Evolutionary conservation across 352 stramenopile genomes (phyloP).

Genomic region (Phytophthora idaei): DNA sequence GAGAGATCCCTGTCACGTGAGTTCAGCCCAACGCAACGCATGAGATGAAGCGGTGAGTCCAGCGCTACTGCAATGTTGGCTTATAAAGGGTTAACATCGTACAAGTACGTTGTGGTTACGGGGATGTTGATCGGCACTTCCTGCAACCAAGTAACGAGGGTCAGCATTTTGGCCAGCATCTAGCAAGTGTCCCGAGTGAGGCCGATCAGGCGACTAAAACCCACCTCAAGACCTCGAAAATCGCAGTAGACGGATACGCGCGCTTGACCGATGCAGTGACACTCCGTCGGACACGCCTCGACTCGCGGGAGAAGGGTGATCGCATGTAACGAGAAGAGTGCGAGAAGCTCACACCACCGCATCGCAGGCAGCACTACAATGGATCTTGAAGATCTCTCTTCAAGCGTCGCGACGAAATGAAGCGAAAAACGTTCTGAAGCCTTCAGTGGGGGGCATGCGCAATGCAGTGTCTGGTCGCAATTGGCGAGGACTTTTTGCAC

Average conservation of each 20-base stretch:
- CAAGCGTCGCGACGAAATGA: conserved; percentile 32
- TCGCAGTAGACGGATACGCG: conserved; percentile 81
- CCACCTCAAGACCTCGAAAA: conserved; percentile 66
- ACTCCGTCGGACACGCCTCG: conserved; percentile 50
- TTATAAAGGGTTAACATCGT: conserved; percentile 20
- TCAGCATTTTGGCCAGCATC: background rate
- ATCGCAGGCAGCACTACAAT: conserved; percentile 22
- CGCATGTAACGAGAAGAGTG: conserved; percentile 5
- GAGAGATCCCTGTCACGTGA: conserved; percentile 51
- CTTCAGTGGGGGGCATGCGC: conserved; percentile 1
- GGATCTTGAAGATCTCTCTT: conserved; percentile 6
- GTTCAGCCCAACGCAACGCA: conserved; percentile 12
- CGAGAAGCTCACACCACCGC: conserved; percentile 18
- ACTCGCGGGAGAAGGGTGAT: conserved; percentile 10
- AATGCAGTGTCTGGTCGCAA: conserved; percentile 20
- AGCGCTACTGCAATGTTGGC: conserved; percentile 11
- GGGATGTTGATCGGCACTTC: conserved; percentile 66
- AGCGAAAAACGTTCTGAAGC: conserved; percentile 10
- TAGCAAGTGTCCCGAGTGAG: conserved; percentile 11
- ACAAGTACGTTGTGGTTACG: conserved; percentile 75
- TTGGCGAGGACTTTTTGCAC: conserved; percentile 6
- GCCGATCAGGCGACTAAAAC: background rate
- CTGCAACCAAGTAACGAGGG: conserved; percentile 25
- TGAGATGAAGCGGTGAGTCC: conserved; percentile 11
- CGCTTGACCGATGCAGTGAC: conserved; percentile 67